phyloP scores from a whole-genome alignment of 176 grass and related monocot genomes.

The Oryza coarctata region DNA sequence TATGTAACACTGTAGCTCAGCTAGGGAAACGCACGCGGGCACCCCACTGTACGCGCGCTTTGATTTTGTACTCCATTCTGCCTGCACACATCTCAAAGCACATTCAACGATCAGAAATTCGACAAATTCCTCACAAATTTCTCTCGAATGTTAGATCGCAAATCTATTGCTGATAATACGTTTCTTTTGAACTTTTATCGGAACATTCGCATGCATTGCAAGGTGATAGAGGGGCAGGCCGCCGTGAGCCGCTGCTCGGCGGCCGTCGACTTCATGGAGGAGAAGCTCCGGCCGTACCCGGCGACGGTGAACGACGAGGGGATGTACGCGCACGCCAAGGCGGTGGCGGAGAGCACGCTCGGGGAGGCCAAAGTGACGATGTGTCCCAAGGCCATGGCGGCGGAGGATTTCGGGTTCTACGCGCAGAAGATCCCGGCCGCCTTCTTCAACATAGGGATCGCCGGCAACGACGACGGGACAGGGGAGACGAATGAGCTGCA shows the following conservation, averaged over 20 bases:
- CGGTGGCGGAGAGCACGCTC: constrained; percentile 50
- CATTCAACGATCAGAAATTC: no score
- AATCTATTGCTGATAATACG: no score
- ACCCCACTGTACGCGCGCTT: no score
- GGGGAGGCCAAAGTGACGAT: constrained; percentile 48
- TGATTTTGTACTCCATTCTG: no score
- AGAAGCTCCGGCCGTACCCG: constrained; percentile 52
- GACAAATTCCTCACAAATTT: no score
- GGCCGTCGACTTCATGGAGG: constrained; percentile 60
- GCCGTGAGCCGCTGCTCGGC: constrained; percentile 49
- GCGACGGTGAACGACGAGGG: constrained; percentile 53
- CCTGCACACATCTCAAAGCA: no score
- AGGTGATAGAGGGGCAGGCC: constrained; percentile 63
- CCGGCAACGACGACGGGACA: background rate
- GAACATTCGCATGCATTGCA: background rate
- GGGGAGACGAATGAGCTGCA: constrained; percentile 33
- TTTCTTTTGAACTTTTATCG: no score
- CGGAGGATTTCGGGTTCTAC: constrained; percentile 80
- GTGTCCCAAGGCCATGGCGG: constrained; percentile 13
- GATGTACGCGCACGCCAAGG: constrained; percentile 49
- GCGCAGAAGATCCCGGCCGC: constrained; percentile 46
- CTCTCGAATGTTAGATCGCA: no score
- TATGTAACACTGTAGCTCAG: no score
- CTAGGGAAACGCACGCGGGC: no score
- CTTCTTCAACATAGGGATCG: constrained; percentile 51